Evolutionary conservation across 2,329 filamentous ascomycete species (phyloP).

Genomic region (Colletotrichum eleusines): DNA sequence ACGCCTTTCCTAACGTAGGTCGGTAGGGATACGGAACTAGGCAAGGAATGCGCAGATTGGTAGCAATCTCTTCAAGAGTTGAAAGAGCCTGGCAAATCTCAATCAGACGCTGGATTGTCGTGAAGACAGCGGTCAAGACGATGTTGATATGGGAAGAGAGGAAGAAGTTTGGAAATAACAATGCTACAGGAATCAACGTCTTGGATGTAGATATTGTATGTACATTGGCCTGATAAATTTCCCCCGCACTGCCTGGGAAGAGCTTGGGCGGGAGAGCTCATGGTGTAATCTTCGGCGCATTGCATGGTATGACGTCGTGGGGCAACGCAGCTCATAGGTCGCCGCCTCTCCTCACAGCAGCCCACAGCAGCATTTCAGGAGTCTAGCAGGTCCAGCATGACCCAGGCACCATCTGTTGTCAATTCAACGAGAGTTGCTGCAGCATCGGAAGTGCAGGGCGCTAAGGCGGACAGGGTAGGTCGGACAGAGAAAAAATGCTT

Average conservation of each 20-base stretch:
- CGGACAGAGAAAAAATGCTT: slow-evolving; percentile 25
- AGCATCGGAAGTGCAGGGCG: slow-evolving; percentile 20
- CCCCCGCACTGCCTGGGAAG: slow-evolving; percentile 28
- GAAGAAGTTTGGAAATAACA: slow-evolving; percentile 10
- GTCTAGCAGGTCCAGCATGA: not conserved
- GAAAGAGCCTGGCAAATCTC: slow-evolving; percentile 20
- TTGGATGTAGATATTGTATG: not conserved
- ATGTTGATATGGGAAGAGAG: slow-evolving; percentile 10
- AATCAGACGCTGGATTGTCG: slow-evolving; percentile 25
- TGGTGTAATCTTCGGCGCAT: slow-evolving; percentile 20
- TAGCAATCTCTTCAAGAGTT: slow-evolving; percentile 39
- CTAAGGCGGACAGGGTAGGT: slow-evolving; percentile 17
- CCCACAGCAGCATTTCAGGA: not conserved
- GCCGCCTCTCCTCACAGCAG: not conserved
- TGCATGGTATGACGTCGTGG: slow-evolving; percentile 40
- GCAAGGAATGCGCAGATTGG: slow-evolving; percentile 40
- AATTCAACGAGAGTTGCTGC: slow-evolving; percentile 43
- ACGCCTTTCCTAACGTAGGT: slow-evolving; percentile 38
- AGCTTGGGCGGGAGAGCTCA: slow-evolving; percentile 34
- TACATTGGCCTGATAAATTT: slow-evolving; percentile 7
- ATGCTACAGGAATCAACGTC: not conserved
- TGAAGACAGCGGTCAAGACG: not conserved
- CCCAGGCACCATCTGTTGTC: slow-evolving; percentile 4
- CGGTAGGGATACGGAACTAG: slow-evolving; percentile 40
- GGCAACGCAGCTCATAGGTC: slow-evolving; percentile 30